Conservation (phyloP, 2,329 filamentous ascomycete species). For the Ambrosiella beaveri region DNA sequence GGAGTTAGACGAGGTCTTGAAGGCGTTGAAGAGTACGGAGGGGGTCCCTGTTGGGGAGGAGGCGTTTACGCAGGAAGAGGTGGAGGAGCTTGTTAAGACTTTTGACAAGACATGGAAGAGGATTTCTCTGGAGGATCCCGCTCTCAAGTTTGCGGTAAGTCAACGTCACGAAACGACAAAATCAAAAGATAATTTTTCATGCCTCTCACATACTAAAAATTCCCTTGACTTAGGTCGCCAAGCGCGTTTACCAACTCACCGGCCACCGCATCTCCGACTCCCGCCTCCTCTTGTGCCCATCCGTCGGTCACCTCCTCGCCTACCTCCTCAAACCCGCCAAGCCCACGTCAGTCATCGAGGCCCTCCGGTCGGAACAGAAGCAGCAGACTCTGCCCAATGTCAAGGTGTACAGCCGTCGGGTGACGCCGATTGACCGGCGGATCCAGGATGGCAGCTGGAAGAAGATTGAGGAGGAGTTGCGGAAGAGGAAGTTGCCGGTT, state of each 20-base stretch:
- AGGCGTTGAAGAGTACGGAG: conserved; percentile 19
- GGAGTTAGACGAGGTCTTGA: conserved; percentile 21
- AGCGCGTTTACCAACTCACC: conserved; percentile 68
- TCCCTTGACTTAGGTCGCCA: conserved; percentile 43
- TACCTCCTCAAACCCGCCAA: conserved; percentile 36
- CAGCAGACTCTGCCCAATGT: conserved; percentile 50
- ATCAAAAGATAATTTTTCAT: background rate
- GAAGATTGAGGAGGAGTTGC: conserved; percentile 55
- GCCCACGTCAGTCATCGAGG: conserved; percentile 44
- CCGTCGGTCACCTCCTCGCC: conserved; percentile 36
- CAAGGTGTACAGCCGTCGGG: conserved; percentile 41
- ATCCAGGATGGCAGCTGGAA: conserved; percentile 60
- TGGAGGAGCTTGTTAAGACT: conserved; percentile 24
- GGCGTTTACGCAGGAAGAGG: conserved; percentile 19
- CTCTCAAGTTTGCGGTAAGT: conserved; percentile 59
- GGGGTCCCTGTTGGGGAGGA: conserved; percentile 17
- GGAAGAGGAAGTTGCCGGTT: conserved; percentile 41
- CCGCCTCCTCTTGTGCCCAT: conserved; percentile 38
- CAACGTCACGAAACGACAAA: background rate
- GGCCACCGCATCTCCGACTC: conserved; percentile 59
- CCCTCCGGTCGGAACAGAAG: conserved; percentile 30
- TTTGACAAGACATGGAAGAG: conserved; percentile 42
- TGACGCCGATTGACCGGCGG: conserved; percentile 57
- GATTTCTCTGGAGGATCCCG: conserved; percentile 36
- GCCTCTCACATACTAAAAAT: background rate